A percentile compares a stretch with the other conserved stretches of the same genome.
Evolutionary conservation across 371 early-diverging fungal species (phyloP).

Genomic region (Mucor velutinosus): DNA sequence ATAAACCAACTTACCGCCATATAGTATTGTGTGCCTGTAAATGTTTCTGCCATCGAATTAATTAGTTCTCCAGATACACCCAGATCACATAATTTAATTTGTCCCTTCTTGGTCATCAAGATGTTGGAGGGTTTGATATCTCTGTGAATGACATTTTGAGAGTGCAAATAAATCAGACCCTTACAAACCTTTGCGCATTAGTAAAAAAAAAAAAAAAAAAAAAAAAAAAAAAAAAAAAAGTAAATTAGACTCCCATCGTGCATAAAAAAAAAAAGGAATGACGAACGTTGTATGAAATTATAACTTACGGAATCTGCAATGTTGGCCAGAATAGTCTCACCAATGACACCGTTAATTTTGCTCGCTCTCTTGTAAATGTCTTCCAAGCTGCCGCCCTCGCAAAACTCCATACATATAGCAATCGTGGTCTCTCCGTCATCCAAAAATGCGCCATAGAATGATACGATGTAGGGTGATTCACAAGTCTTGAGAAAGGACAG

Average conservation of each 20-base stretch:
- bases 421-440: slow-evolving; percentile 84
- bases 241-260: background rate
- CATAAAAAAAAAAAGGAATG: slow-evolving; percentile 2
- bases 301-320: slow-evolving; percentile 70
- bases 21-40: slow-evolving; percentile 94
- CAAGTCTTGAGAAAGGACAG: slow-evolving; percentile 86
- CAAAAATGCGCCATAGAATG: slow-evolving; percentile 91
- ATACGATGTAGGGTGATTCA: slow-evolving; percentile 89
- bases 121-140: slow-evolving; percentile 94
- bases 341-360: slow-evolving; percentile 64
- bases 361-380: slow-evolving; percentile 74
- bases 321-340: slow-evolving; percentile 80
- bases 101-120: slow-evolving; percentile 78
- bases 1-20: slow-evolving; percentile 80
- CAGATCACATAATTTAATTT: slow-evolving; percentile 95
- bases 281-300: background rate
- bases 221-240: too few species aligned
- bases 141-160: slow-evolving; percentile 86
- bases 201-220: background rate
- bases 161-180: slow-evolving; percentile 78
- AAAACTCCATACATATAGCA: slow-evolving; percentile 94
- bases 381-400: slow-evolving; percentile 84
- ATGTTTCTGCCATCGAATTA: slow-evolving; percentile 90
- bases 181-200: slow-evolving; percentile 57
- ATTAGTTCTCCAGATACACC: slow-evolving; percentile 92